Evolutionary conservation across 1,139 yeast genomes (phyloP).

Genomic region (Saccharomyces hybrid): DNA sequence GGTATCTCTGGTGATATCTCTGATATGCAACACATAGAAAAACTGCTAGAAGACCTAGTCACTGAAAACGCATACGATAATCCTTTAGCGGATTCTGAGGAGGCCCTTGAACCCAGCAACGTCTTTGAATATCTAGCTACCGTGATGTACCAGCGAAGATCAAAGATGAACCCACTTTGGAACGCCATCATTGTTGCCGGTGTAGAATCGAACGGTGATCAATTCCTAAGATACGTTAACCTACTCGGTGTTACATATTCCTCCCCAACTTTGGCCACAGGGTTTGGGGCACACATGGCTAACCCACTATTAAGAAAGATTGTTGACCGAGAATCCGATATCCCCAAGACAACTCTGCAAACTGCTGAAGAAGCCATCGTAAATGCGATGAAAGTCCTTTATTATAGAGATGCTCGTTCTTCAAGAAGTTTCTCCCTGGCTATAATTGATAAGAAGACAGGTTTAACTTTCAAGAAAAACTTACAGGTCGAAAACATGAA

Average conservation of each 20-base stretch:
- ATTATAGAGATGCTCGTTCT: slow-evolving; percentile 94
- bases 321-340: slow-evolving; percentile 73
- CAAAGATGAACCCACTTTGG: slow-evolving; percentile 95
- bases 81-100: slow-evolving; percentile 46
- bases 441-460: slow-evolving; percentile 55
- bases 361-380: slow-evolving; percentile 68
- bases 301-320: slow-evolving; percentile 81
- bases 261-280: slow-evolving; percentile 88
- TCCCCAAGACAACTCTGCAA: slow-evolving; percentile 53
- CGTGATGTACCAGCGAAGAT: slow-evolving; percentile 78
- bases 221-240: slow-evolving; percentile 80
- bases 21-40: slow-evolving; percentile 78
- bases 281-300: slow-evolving; percentile 94
- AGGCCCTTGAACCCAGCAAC: slow-evolving; percentile 71
- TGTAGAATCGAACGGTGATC: slow-evolving; percentile 53
- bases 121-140: slow-evolving; percentile 82
- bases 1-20: slow-evolving; percentile 94
- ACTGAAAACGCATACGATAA: slow-evolving; percentile 73
- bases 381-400: slow-evolving; percentile 89
- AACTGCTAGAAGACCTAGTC: slow-evolving; percentile 69
- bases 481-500: slow-evolving; percentile 63
- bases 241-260: slow-evolving; percentile 85
- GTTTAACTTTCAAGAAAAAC: slow-evolving; percentile 57
- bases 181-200: slow-evolving; percentile 91
- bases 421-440: slow-evolving; percentile 79